Conservation (phyloP, 148 eudicot species). For the Rhododendron griersonianum region DNA sequence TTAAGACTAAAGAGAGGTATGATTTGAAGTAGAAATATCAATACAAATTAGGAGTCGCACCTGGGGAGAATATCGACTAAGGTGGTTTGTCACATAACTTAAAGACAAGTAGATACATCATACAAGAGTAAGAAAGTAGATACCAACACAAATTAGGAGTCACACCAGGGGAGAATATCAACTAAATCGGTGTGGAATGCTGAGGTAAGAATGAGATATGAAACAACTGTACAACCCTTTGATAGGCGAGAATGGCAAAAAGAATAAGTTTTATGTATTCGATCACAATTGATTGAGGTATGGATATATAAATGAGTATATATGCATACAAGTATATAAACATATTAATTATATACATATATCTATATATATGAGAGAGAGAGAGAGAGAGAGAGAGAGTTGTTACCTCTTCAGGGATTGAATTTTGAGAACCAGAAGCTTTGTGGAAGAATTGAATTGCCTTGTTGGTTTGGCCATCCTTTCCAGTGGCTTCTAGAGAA, state of each 20-base stretch:
- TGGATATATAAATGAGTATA: no score
- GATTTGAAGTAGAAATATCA: not conserved
- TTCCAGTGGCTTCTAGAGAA: constrained; percentile 9
- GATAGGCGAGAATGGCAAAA: not conserved
- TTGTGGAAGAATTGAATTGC: constrained; percentile 38
- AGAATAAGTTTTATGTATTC: not conserved
- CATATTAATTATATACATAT: no score
- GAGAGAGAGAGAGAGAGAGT: not conserved
- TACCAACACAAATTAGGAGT: not conserved
- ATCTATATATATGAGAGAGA: not conserved
- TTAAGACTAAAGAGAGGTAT: not conserved
- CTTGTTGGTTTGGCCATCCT: constrained; percentile 1
- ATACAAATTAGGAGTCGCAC: not conserved
- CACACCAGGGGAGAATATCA: not conserved
- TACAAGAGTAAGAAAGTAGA: no score
- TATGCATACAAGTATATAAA: no score
- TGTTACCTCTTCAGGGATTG: constrained; percentile 60
- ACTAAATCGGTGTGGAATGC: not conserved
- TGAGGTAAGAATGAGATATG: not conserved
- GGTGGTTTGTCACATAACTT: not conserved
- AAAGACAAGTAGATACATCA: not conserved
- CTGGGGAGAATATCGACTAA: not conserved
- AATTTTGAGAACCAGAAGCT: constrained; percentile 48
- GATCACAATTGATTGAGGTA: not conserved
- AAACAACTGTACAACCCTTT: not conserved